These are phyloP conservation scores for Caloboletus inedulis DNA, from an alignment of 1,284 basidiomycete species.

Conservation along the genomic window DNA sequence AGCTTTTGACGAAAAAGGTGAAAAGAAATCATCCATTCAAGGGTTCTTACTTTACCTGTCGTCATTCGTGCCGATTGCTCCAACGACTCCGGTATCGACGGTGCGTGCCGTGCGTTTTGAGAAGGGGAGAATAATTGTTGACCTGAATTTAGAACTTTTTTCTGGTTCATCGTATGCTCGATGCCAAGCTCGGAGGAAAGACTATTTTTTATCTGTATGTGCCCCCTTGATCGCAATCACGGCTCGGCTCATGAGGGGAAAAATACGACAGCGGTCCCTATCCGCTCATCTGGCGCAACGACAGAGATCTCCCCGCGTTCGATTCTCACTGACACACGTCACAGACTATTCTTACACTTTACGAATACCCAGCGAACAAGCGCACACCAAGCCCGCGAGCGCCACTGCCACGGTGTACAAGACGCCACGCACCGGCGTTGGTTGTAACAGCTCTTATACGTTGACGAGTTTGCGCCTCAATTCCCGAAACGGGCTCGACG, in stretches of 20 bases:
- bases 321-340: neutral
- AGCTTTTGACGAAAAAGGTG: constrained; percentile 55
- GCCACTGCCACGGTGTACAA: constrained; percentile 57
- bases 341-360: constrained; percentile 66
- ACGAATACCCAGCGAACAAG: constrained; percentile 60
- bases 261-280: constrained; percentile 59
- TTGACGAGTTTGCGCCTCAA: constrained; percentile 52
- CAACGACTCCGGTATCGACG: constrained; percentile 62
- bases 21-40: constrained; percentile 56
- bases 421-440: constrained; percentile 67
- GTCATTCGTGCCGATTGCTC: constrained; percentile 67
- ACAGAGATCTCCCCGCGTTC: neutral
- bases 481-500: constrained; percentile 25
- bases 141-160: constrained; percentile 40
- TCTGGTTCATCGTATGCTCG: constrained; percentile 60
- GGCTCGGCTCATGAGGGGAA: neutral
- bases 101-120: constrained; percentile 39
- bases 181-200: constrained; percentile 76
- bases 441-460: constrained; percentile 66
- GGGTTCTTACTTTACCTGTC: constrained; percentile 54
- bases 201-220: constrained; percentile 73
- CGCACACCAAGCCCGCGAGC: constrained; percentile 49
- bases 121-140: neutral
- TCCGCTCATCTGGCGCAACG: constrained; percentile 70
- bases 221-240: neutral